Base-by-base conservation (phyloP, 179 eudicot genomes). In the Amaranthus tricolor region DNA sequence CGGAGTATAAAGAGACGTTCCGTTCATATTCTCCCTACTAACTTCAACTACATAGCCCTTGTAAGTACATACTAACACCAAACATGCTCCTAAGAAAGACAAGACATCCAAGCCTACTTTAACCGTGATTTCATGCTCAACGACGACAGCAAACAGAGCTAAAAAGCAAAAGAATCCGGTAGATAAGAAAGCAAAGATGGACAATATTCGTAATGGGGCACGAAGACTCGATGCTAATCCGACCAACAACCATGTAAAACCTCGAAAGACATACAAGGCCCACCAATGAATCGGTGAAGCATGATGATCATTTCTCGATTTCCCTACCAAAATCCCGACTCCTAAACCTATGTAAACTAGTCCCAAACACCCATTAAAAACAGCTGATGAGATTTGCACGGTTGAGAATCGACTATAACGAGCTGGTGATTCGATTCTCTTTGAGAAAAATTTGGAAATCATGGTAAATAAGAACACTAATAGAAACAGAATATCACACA, bases 301-400 rank as follows among this genome's bases (percentile, higher is more conserved):
- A 67, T 75, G 54, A 7, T 81, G 77, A 54, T 59, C 72, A 66
- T 76, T 75, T 72, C 83, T 81, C 75, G 81, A 44, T 58, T 83
- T 81, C 64, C 84, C 87, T 57, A 48, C 82, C 67, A 93, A 73
- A 55, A 68, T 77, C 92, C 91, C 86, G 62, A 78, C 51, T 48
- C 91, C 92, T 7, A 89, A 75, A 54, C 86, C 78, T 15, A 85
- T 62, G 82, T 89, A 86, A 13, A 77, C 77, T 10, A 87, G 24
- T 45, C 92, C 96, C 47, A 93, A 70, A 54, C 87, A 72, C 44
- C 89, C 87, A 77, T 89, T 93, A 65, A 78, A 84, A 70, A 78
- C 77, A 24, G 90, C 88, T 66, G 98, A 86, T 51, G 70, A 43
- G 6, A 76, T 74, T 54, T 74, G 78, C 77, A 82, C 55, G 60